Base-by-base conservation (phyloP, 148 eudicot species). In the Fagopyrum esculentum region DNA sequence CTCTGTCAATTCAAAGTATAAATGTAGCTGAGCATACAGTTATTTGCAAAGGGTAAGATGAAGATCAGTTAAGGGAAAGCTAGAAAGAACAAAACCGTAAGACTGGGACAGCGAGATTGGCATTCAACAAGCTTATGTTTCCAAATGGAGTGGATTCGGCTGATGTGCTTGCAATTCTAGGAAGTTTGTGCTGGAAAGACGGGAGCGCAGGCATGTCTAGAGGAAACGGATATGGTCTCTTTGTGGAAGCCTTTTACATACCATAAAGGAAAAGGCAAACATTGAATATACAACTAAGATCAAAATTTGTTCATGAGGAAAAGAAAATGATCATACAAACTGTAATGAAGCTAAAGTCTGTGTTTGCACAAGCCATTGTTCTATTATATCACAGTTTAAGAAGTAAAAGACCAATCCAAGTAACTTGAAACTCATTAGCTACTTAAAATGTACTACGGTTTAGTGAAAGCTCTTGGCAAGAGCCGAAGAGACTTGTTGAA, bases 1-100 rank as follows among this genome's bases (percentile, higher is more conserved):
- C 87, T 81, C 89, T 86, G 84, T 44, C 74, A 73, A 75, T 73
- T 35, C 71, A 66, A n/a, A 45, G 74, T 7, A 15, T 52, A 43
- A 45, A 74, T 47, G 45, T 59, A 63, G 55, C 74, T 71, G 47
- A 45, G 51, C 15, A 74, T 51, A 69, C 15, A 77, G 30, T 9
- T 35, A 70, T 6, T 11, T 48, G 16, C 61, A 74, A 12, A 29
- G 6, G 66, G 9, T 3, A 74, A 47, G 6, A 48, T 10, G n/a
- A 74, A 12, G 22, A 52, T 50, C 8, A 12, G 17, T 7, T 57
- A 13, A n/a, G 7, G 29, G 17, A 16, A 40, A 35, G 13, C 17
- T 40, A 9, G 6, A 16, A 17, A 12, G 15, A 46, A 49, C 44
- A 46, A 49, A 17, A 71, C 74, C 47, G 30, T 11, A 47, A 71